Percentiles rank a stretch among this genome's conserved stretches.
Conservation (phyloP, 176 grass and related monocot species). For the Juncus effusus region DNA sequence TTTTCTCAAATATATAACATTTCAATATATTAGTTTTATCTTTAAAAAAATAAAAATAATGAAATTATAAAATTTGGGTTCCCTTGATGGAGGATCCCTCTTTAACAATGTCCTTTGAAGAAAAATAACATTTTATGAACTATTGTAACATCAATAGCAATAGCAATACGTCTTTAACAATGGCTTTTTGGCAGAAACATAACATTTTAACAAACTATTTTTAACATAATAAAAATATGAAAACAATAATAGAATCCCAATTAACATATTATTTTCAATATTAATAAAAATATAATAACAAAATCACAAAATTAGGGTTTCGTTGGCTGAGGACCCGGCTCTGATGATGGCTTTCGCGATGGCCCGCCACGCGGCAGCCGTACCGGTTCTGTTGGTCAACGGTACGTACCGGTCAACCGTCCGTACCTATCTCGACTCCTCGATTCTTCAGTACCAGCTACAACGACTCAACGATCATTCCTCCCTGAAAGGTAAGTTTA, state of each 20-base stretch:
- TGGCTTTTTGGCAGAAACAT: too few species aligned
- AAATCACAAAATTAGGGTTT: slow-evolving; percentile 42
- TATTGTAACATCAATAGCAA: too few species aligned
- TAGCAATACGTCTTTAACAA: too few species aligned
- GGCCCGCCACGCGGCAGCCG: slow-evolving; percentile 76
- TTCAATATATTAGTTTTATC: too few species aligned
- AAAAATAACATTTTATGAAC: too few species aligned
- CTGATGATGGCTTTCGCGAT: slow-evolving; percentile 91
- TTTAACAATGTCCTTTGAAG: slow-evolving; percentile 77
- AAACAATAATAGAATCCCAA: neutral
- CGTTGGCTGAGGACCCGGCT: slow-evolving; percentile 63
- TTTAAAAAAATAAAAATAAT: too few species aligned
- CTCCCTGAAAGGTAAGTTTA: slow-evolving; percentile 67
- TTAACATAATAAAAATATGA: too few species aligned
- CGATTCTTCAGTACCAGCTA: slow-evolving; percentile 84
- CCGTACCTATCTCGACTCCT: slow-evolving; percentile 77
- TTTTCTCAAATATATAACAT: too few species aligned
- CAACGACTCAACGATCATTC: slow-evolving; percentile 48
- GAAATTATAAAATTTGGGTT: slow-evolving; percentile 33
- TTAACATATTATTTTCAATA: neutral
- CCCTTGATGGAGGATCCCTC: slow-evolving; percentile 63
- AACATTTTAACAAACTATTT: too few species aligned
- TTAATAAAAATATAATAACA: neutral
- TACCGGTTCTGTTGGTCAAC: slow-evolving; percentile 89
- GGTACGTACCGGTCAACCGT: slow-evolving; percentile 93